Evolutionary conservation across 768 basidiomycete genomes (phyloP), one percentile per base, ranked within the genome.

Genomic region (Suillus decipiens): DNA sequence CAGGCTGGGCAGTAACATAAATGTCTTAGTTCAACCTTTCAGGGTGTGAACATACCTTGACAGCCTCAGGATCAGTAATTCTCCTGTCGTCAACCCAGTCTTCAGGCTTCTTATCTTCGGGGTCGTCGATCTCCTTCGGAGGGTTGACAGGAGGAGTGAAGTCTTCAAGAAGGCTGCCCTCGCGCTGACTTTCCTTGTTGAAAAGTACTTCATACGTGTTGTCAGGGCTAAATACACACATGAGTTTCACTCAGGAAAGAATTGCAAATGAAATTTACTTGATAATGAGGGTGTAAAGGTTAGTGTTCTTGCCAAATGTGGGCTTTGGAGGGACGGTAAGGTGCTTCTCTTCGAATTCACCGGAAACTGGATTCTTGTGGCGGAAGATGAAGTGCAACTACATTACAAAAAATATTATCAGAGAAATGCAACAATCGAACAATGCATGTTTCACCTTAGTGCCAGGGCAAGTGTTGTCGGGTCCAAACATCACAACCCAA

Each of bases 301-400:
- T 94, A 67, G 95, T 92, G 61, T 86, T 81, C 81, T 96, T 98
- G 77, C 89, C 90, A 71, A 96, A 94, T 66, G 88, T 81, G 54
- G 96, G 96, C 63, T 83, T 84, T 64, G 95, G 96, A 65, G 95
- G 82, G 63, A 83, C 73, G 60, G 81, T 86, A 64, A 99, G 88
- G 78, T 99, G 97, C 79, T 99, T 99, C 86, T 99, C 97, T 79
- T 99, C 97, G 67, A 85, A 86, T 72, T 95, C 94, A 69, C 93
- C 93, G 51, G 91, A 93, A 70, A 90, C 84, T 41, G 97, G 96
- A 82, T 87, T 96, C 81, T 90, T 88, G 84, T 98, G 92, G 71
- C 95, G 93, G 93, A 99, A 96, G 80, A 99, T 99, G 79, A 99
- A 98, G 84, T 99, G 97, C 58, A 98, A 82, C 92, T 96, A 72